These are phyloP conservation scores for Microsporum audouinii DNA, from an alignment of 2,329 filamentous ascomycete species.

Conservation along the genomic window DNA sequence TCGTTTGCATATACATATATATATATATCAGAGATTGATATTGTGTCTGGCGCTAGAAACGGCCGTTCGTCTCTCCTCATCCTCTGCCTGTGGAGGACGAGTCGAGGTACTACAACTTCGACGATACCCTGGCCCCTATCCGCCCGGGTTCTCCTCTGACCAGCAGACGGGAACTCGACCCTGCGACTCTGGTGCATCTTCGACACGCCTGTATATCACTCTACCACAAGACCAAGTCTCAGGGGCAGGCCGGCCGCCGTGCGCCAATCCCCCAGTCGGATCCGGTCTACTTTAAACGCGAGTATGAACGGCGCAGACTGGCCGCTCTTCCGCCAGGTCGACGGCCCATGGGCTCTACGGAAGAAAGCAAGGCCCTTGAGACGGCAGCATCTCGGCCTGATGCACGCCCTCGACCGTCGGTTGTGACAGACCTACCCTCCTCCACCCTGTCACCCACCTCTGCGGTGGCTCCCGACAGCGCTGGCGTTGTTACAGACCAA, in stretches of 20 bases:
- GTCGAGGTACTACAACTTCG: background rate
- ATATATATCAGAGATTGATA: background rate
- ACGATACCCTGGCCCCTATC: background rate
- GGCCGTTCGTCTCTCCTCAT: background rate
- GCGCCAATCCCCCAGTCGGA: background rate
- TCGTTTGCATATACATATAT: background rate
- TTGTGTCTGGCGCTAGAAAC: background rate
- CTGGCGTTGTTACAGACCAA: background rate
- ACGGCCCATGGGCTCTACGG: background rate
- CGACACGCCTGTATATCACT: constrained; percentile 7
- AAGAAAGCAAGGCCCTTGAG: background rate
- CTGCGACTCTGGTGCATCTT: constrained; percentile 8
- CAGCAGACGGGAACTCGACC: constrained; percentile 8
- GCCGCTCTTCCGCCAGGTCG: background rate
- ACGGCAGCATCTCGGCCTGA: background rate
- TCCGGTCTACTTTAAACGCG: background rate
- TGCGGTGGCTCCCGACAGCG: background rate
- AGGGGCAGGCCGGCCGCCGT: background rate
- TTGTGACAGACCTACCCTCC: background rate
- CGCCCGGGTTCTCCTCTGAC: constrained; percentile 3
- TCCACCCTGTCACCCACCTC: background rate
- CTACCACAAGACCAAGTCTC: background rate
- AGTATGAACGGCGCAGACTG: background rate
- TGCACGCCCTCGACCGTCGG: background rate
- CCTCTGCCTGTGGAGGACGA: background rate